Evolutionary conservation across 805 yeast genomes (phyloP).

Genomic region (Yarrowia sp.): DNA sequence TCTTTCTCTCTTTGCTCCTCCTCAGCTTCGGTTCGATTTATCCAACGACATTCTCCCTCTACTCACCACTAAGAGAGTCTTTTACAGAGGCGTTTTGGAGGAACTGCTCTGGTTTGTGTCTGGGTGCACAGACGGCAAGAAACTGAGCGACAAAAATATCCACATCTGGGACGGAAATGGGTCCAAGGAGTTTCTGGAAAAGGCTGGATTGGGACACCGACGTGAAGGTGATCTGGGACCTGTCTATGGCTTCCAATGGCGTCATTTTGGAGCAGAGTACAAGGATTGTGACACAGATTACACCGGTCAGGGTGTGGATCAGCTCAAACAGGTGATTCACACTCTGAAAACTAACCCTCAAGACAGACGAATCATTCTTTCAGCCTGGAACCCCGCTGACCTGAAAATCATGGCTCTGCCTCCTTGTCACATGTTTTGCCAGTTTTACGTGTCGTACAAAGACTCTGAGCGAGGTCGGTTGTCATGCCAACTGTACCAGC

Average conservation of each 20-base stretch:
- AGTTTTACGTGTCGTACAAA: slow-evolving; percentile 80
- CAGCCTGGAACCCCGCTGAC: slow-evolving; percentile 99
- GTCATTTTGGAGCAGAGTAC: slow-evolving; percentile 97
- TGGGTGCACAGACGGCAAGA: slow-evolving; percentile 86
- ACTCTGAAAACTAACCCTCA: slow-evolving; percentile 85
- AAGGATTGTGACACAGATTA: slow-evolving; percentile 84
- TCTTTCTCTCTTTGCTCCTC: slow-evolving; percentile 86
- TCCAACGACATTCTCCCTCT: slow-evolving; percentile 76
- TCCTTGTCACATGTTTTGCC: slow-evolving; percentile 96
- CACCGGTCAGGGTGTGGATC: slow-evolving; percentile 86
- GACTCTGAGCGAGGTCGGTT: slow-evolving; percentile 57
- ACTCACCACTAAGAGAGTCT: slow-evolving; percentile 89
- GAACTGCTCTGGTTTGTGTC: slow-evolving; percentile 91
- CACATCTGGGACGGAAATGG: slow-evolving; percentile 99
- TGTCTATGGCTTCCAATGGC: slow-evolving; percentile 98
- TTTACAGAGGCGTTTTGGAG: slow-evolving; percentile 80
- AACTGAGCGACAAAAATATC: slow-evolving; percentile 78
- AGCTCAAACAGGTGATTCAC: slow-evolving; percentile 72
- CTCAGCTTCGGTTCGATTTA: slow-evolving; percentile 82
- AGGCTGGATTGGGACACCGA: slow-evolving; percentile 73
- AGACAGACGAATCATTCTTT: slow-evolving; percentile 88
- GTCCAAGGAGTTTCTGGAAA: slow-evolving; percentile 83
- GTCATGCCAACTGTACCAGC: slow-evolving; percentile 87
- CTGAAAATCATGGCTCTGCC: slow-evolving; percentile 94
- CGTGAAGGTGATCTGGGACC: slow-evolving; percentile 97